Conservation (phyloP, 345 rosid species). For the Aethionema arabicum region DNA sequence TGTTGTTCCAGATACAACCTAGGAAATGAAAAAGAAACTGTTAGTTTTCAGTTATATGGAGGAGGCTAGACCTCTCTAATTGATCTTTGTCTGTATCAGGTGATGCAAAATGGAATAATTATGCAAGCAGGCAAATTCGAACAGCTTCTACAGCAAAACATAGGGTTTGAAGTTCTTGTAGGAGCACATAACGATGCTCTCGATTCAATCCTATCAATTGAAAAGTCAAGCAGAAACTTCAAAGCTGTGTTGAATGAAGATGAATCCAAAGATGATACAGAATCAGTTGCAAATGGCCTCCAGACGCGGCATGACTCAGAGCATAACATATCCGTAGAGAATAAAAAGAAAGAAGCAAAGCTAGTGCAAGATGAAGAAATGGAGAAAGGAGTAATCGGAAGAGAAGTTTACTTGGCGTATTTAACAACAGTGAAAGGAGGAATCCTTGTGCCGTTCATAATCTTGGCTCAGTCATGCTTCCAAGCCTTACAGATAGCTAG, state of each 20-base stretch:
- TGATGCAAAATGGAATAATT: conserved; percentile 88
- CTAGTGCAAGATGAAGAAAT: conserved; percentile 91
- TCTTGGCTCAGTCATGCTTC: conserved; percentile 82
- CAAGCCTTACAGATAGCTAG: conserved; percentile 81
- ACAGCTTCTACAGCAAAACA: conserved; percentile 68
- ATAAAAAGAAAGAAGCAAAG: conserved; percentile 62
- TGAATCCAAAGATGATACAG: conserved; percentile 39
- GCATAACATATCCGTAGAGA: conserved; percentile 56
- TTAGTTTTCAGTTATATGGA: conserved; percentile 9
- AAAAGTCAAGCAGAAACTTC: conserved; percentile 52
- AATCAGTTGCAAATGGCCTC: conserved; percentile 41
- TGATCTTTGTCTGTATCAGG: conserved; percentile 45
- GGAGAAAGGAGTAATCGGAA: conserved; percentile 87
- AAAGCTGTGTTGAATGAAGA: conserved; percentile 39
- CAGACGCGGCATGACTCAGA: conserved; percentile 49
- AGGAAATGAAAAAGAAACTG: background rate
- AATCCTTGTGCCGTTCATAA: conserved; percentile 63
- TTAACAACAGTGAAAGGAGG: conserved; percentile 72
- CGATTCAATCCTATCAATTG: conserved; percentile 61
- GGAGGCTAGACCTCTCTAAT: background rate
- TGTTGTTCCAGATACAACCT: background rate
- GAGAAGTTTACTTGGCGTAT: conserved; percentile 83
- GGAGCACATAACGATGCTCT: conserved; percentile 90
- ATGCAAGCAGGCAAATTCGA: conserved; percentile 78
- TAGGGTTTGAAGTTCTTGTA: conserved; percentile 84